phyloP scores from a whole-genome alignment of 257 asterid genomes.

The Linaria vulgaris region DNA sequence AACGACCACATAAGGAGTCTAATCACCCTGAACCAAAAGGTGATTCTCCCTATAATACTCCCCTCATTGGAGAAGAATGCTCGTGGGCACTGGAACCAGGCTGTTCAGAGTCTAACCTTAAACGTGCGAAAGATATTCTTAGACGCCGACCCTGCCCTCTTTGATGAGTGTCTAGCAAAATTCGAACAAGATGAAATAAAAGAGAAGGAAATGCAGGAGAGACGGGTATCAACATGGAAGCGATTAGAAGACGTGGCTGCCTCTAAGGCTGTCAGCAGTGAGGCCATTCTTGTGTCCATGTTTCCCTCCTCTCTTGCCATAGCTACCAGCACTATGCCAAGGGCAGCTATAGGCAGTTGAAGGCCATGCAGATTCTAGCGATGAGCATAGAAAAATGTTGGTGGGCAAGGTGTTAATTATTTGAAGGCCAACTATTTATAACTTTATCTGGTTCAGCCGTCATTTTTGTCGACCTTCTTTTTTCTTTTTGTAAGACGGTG shows the following conservation, averaged over 20 bases:
- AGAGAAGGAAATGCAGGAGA: conserved; percentile 30
- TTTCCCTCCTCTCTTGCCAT: conserved; percentile 50
- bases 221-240: conserved; percentile 36
- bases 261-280: conserved; percentile 30
- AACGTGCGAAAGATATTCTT: conserved; percentile 38
- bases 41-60: conserved; percentile 39
- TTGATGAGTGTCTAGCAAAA: conserved; percentile 35
- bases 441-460: conserved; percentile 12
- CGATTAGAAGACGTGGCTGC: conserved; percentile 35
- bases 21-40: conserved; percentile 28
- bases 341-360: conserved; percentile 36
- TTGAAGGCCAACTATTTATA: conserved; percentile 4
- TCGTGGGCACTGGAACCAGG: conserved; percentile 40
- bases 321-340: conserved; percentile 35
- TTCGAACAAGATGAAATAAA: conserved; percentile 36
- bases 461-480: conserved; percentile 10
- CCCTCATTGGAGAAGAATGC: conserved; percentile 39
- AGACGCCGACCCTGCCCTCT: conserved; percentile 36
- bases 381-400: conserved; percentile 14
- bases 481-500: conserved; percentile 1
- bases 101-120: conserved; percentile 37
- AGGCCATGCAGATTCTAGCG: background rate
- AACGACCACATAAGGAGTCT: conserved; percentile 40
- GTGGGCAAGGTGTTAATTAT: background rate
- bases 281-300: conserved; percentile 44